Percentiles rank a stretch among this genome's conserved stretches.
Evolutionary conservation across 331 rosid genomes (phyloP).

Genomic region (Acacia pycnantha): DNA sequence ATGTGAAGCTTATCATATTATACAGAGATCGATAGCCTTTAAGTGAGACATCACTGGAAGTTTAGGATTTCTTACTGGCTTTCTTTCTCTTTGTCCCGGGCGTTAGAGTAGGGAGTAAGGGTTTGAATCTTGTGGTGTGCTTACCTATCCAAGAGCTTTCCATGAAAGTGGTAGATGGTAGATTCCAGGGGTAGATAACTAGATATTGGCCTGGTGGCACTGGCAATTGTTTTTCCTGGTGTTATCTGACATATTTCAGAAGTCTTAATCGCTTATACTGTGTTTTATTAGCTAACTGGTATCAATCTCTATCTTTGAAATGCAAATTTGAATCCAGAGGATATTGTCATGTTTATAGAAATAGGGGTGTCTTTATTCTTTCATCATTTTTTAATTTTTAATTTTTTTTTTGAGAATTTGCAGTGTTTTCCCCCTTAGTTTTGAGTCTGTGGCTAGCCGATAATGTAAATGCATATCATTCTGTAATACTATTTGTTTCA

Average conservation of each 20-base stretch:
- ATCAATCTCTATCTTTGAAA: background rate
- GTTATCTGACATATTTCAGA: background rate
- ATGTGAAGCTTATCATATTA: background rate
- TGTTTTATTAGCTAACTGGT: constrained; percentile 1
- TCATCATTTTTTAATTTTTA: background rate
- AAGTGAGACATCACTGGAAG: background rate
- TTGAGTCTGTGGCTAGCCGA: background rate
- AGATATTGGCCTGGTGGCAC: background rate
- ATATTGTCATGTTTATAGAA: background rate
- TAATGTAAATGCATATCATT: background rate
- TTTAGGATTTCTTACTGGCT: background rate
- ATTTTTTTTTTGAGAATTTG: background rate
- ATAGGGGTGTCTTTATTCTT: background rate
- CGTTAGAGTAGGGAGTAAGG: background rate
- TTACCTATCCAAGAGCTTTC: background rate
- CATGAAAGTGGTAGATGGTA: background rate
- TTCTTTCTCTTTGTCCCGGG: background rate
- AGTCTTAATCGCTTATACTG: constrained; percentile 6
- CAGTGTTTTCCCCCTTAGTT: background rate
- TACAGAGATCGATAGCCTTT: background rate
- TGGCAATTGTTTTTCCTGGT: background rate
- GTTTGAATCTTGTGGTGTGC: background rate
- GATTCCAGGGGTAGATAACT: background rate
- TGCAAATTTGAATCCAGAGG: background rate
- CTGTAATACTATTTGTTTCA: constrained; percentile 8